These are phyloP conservation scores for Phytophthora citricola DNA, from an alignment of 352 stramenopile genomes.

Conservation along the genomic window DNA sequence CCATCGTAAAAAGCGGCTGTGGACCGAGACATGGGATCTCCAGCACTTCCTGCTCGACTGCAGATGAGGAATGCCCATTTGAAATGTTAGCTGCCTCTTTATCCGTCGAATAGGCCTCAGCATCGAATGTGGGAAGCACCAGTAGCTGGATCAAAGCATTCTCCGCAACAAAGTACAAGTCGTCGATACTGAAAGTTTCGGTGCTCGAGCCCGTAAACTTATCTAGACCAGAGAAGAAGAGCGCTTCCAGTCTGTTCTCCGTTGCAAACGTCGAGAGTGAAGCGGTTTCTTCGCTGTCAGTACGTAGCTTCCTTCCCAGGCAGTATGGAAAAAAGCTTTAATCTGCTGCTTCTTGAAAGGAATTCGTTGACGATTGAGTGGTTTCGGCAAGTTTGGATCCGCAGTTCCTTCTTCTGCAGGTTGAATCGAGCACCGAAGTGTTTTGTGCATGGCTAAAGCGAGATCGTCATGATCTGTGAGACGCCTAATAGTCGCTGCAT, in stretches of 20 bases:
- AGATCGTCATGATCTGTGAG: conserved; percentile 38
- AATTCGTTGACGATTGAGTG: background rate
- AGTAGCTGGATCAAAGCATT: conserved; percentile 25
- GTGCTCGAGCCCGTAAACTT: background rate
- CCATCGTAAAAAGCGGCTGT: conserved; percentile 25
- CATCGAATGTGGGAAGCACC: conserved; percentile 29
- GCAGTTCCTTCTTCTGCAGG: conserved; percentile 15
- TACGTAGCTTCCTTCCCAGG: conserved; percentile 46
- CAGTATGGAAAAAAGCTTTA: conserved; percentile 50
- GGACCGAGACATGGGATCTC: conserved; percentile 26
- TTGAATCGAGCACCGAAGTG: conserved; percentile 13
- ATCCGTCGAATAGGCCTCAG: conserved; percentile 12
- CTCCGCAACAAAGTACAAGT: conserved; percentile 36
- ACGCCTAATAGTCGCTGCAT: conserved; percentile 39
- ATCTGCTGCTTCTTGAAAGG: conserved; percentile 52
- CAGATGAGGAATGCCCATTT: background rate
- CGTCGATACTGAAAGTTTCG: conserved; percentile 37
- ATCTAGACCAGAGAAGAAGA: conserved; percentile 39
- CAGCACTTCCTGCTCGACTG: conserved; percentile 24
- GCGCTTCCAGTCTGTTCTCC: conserved; percentile 45
- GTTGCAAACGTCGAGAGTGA: conserved; percentile 28
- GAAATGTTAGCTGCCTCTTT: background rate
- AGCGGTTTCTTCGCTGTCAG: background rate
- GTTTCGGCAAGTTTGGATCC: background rate
- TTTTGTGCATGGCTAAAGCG: conserved; percentile 22